Percentiles rank a stretch among this genome's conserved stretches.
phyloP scores from a whole-genome alignment of 768 basidiomycete genomes.

The Suillus subaureus region DNA sequence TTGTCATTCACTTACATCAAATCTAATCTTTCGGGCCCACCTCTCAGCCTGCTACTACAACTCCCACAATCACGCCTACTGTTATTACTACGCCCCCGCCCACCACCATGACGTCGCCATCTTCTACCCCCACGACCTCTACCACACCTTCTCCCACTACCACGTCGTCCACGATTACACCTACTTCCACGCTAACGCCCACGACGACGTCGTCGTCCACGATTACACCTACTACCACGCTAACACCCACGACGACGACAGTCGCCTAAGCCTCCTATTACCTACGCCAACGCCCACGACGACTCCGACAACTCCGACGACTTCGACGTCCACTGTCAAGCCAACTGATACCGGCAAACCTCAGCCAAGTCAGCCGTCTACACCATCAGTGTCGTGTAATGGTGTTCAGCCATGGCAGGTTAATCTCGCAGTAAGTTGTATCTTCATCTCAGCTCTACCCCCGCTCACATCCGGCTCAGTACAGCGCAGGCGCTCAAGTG shows the following conservation, averaged over 20 bases:
- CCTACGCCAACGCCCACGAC: too few relatives aligned
- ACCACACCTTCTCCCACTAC: not conserved
- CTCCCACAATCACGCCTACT: not conserved
- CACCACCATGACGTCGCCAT: not conserved
- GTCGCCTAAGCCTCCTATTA: too few relatives aligned
- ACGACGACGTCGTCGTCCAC: not conserved
- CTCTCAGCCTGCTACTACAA: not conserved
- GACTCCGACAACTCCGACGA: not conserved
- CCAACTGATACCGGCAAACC: not conserved
- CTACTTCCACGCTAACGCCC: not conserved
- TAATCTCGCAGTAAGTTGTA: conserved; percentile 21
- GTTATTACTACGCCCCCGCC: not conserved
- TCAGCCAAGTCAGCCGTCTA: not conserved
- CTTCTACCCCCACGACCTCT: not conserved
- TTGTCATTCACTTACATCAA: not conserved
- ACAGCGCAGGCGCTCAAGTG: conserved; percentile 22
- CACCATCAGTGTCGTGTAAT: not conserved
- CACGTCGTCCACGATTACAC: not conserved
- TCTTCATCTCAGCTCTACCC: fast-evolving
- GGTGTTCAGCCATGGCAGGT: conserved; percentile 23
- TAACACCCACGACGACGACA: too few relatives aligned
- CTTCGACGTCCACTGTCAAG: not conserved
- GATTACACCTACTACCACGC: not conserved
- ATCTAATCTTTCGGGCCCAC: not conserved
- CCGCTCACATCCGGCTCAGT: conserved; percentile 20